Conservation (phyloP, 495 filamentous ascomycete species). For the Talaromyces proteolyticus region DNA sequence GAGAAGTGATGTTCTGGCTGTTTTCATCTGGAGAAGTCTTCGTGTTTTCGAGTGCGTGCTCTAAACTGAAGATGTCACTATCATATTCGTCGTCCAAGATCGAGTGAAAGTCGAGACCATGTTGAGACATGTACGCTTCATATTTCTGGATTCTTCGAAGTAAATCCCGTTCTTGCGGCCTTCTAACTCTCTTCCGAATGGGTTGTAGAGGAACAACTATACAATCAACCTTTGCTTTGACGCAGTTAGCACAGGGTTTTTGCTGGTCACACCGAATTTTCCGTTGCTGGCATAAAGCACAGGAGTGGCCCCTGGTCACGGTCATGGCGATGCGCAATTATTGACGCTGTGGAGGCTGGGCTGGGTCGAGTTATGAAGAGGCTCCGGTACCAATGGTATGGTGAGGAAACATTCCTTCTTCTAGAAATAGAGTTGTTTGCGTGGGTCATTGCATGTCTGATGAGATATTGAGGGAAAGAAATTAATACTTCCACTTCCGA, state of each 20-base stretch:
- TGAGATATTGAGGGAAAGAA: no score
- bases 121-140: conserved; percentile 19
- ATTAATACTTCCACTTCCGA: no score
- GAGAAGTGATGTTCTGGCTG: not conserved
- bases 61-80: not conserved
- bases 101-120: conserved; percentile 20
- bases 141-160: conserved; percentile 17
- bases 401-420: no score
- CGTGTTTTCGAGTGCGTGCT: not conserved
- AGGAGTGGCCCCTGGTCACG: conserved; percentile 8
- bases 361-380: no score
- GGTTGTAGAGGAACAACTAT: conserved; percentile 14
- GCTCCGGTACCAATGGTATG: no score
- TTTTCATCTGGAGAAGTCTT: not conserved
- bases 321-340: not conserved
- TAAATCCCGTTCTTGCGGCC: conserved; percentile 13
- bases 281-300: conserved; percentile 23
- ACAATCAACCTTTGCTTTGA: conserved; percentile 20
- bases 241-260: conserved; percentile 25
- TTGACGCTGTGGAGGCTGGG: no score
- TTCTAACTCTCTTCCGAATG: conserved; percentile 15
- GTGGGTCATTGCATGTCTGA: no score
- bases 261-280: conserved; percentile 32
- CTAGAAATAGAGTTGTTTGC: no score
- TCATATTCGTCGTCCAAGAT: not conserved